Conservation (phyloP, 306 rosid species). For the Gastrolobium bilobum region DNA sequence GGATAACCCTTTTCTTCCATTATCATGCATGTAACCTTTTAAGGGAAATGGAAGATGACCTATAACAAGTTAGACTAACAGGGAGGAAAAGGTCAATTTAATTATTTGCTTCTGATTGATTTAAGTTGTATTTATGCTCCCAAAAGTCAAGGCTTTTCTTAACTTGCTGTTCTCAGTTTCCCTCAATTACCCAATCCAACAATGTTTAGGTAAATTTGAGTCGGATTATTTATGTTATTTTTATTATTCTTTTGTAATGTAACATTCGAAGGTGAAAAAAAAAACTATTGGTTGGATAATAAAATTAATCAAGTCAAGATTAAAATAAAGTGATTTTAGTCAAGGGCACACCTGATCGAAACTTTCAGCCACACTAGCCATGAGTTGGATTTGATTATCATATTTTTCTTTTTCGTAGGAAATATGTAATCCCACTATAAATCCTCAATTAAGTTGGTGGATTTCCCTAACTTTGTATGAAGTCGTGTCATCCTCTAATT, state of each 20-base stretch:
- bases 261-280: background rate
- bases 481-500: too few species aligned
- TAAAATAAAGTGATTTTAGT: too few species aligned
- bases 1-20: background rate
- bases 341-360: too few species aligned
- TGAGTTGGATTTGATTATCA: too few species aligned
- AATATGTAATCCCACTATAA: too few species aligned
- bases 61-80: background rate
- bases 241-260: background rate
- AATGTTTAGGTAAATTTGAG: background rate
- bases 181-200: background rate
- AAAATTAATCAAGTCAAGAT: too few species aligned
- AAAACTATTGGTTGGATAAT: too few species aligned
- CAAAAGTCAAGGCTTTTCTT: background rate
- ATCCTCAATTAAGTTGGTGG: too few species aligned
- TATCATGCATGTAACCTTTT: background rate
- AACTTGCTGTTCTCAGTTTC: background rate
- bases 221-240: too few species aligned
- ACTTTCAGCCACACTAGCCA: too few species aligned
- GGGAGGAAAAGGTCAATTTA: background rate
- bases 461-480: too few species aligned
- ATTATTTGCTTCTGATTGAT: constrained; percentile 6
- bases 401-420: too few species aligned
- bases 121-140: background rate
- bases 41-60: background rate